Conservation (phyloP, 768 basidiomycete genomes). For the Serendipita sp. region DNA sequence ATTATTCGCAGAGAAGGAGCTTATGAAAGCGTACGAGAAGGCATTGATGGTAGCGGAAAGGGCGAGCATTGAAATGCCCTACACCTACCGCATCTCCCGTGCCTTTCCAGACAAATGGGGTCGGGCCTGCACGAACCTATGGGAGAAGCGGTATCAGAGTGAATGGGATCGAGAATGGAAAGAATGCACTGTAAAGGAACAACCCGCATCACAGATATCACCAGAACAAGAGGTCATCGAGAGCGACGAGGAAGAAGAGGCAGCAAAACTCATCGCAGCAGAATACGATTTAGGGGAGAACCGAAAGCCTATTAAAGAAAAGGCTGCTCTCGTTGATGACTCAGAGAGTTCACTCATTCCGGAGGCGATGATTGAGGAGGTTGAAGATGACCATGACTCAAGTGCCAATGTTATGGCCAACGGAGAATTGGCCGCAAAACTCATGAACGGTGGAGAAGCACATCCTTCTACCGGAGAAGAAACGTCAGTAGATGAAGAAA, state of each 20-base stretch:
- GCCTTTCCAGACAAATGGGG: constrained; percentile 35
- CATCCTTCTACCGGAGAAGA: too few relatives aligned
- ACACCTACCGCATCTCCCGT: constrained; percentile 30
- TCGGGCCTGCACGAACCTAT: constrained; percentile 30
- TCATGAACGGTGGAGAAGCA: too few relatives aligned
- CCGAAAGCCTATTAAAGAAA: not conserved
- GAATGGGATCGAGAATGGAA: not conserved
- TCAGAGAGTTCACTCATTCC: not conserved
- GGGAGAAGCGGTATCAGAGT: constrained; percentile 18
- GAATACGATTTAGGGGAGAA: not conserved
- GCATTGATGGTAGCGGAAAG: constrained; percentile 28
- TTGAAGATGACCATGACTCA: not conserved
- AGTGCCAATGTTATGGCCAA: not conserved
- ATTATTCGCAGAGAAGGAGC: constrained; percentile 31
- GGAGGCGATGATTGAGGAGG: not conserved
- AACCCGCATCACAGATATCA: not conserved
- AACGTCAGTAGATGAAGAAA: not conserved
- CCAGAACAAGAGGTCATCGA: not conserved
- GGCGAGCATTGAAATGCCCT: constrained; percentile 35
- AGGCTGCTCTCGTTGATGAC: not conserved
- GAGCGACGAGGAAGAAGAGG: not conserved
- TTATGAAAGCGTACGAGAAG: constrained; percentile 29
- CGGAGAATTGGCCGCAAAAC: not conserved
- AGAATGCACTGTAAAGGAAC: not conserved
- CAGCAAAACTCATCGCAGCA: not conserved